Evolutionary conservation across 1,284 basidiomycete species (phyloP).

Genomic region (Apiotrichum montevideense): DNA sequence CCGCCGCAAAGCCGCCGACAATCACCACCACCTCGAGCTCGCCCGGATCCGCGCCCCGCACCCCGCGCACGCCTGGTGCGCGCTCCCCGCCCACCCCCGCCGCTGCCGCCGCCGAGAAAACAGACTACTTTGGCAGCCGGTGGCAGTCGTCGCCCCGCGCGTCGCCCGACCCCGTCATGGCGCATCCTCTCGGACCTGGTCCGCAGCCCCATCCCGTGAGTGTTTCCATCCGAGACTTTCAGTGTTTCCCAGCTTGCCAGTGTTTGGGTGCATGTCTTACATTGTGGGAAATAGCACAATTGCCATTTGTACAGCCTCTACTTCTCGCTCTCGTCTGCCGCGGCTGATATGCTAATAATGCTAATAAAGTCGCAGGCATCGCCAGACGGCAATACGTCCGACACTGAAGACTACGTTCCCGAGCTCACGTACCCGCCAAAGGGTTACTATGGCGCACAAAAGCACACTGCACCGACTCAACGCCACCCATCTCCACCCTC

Average conservation of each 20-base stretch:
- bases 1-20: no score
- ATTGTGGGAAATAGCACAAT: no score
- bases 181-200: slow-evolving; percentile 1
- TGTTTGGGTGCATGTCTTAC: no score
- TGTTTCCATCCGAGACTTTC: neutral
- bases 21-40: no score
- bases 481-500: neutral
- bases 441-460: neutral
- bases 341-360: no score
- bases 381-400: neutral
- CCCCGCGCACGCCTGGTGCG: no score
- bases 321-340: no score
- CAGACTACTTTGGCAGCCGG: neutral
- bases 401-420: neutral
- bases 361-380: neutral
- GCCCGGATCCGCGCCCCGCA: no score
- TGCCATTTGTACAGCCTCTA: no score
- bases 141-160: neutral
- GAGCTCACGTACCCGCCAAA: slow-evolving; percentile 1
- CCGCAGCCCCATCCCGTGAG: slow-evolving; percentile 4
- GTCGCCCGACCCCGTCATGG: neutral
- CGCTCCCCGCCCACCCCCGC: no score
- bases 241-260: no score
- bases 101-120: neutral
- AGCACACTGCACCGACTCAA: neutral